These are phyloP conservation scores for Calonectria honghensis DNA, from an alignment of 2,329 filamentous ascomycete genomes.

Conservation along the genomic window DNA sequence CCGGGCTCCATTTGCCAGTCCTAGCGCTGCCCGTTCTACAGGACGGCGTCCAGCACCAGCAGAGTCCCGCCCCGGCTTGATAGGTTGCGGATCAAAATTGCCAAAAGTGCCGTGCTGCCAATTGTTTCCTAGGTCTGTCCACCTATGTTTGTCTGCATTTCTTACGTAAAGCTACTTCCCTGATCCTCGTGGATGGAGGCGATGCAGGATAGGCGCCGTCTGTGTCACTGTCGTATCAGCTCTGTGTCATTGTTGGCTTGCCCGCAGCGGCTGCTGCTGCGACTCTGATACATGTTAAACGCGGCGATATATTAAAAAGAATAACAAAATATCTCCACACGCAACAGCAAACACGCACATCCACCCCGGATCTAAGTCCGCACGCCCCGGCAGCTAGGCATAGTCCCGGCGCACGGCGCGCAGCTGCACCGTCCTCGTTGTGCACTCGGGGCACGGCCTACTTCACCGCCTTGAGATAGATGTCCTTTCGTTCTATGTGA, in stretches of 20 bases:
- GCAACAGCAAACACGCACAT: not conserved
- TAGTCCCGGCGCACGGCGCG: slow-evolving; percentile 15
- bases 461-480: slow-evolving; percentile 34
- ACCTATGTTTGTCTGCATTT: not conserved
- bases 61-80: slow-evolving; percentile 24
- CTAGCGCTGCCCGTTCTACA: slow-evolving; percentile 24
- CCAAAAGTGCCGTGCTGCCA: slow-evolving; percentile 13
- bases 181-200: slow-evolving; percentile 3
- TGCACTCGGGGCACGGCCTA: slow-evolving; percentile 5
- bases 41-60: slow-evolving; percentile 1
- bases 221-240: slow-evolving; percentile 27
- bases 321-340: not conserved
- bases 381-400: slow-evolving; percentile 15
- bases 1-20: slow-evolving; percentile 26
- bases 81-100: slow-evolving; percentile 8
- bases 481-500: slow-evolving; percentile 12
- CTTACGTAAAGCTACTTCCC: slow-evolving; percentile 27
- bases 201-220: slow-evolving; percentile 13
- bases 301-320: slow-evolving; percentile 17
- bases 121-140: not conserved
- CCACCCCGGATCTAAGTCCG: slow-evolving; percentile 5
- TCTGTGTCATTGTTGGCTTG: slow-evolving; percentile 8
- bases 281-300: slow-evolving; percentile 10
- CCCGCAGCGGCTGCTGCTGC: slow-evolving; percentile 19
- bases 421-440: not conserved